Evolutionary conservation across 73 alveolate species (phyloP), one percentile per base, ranked within the genome.

Genomic region (Tetrahymena thermophila): DNA sequence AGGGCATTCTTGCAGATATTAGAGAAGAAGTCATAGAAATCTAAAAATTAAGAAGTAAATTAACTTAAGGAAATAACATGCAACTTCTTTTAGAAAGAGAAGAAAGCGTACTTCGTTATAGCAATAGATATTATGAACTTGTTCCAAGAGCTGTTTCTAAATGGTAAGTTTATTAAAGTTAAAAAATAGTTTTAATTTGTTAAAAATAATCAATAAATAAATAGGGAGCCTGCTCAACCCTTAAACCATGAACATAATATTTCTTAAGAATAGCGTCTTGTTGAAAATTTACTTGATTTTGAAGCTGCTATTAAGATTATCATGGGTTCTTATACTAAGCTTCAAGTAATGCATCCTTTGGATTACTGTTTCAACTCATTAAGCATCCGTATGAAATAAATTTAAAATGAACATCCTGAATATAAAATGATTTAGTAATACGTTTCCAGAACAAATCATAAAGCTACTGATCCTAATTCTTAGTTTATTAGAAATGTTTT

Each of bases 291-390:
- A 50, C 94, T 98, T 13, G 96, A 98, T 94, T 96, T 99, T 50
- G 99, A 99, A 96, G 97, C 50, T 71, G 99, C 99, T 15, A 96
- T 98, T 10, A 99, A 98, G 94, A 97, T 99, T 50, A 96, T 99
- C 19, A 96, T 99, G 17, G 99, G 98, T 35, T 99, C 99, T 13
- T 97, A 95, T 40, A 84, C 93, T 83, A 96, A 96, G 71, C 58
- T 96, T 93, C 28, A 94, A 34, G 95, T 95, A 37, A 96, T 96
- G 58, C 98, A 99, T 97, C 99, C 99, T 44, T 96, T 98, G 83
- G 99, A 98, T 94, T 99, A 99, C 96, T 94, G 98, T 37, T 97
- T 96, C 94, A 71, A 97, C 85, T 97, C 99, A 3, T 96, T 99
- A 37, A 97, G 98, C 94, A 96, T 98, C 15, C 85, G 97, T 95